Percentiles rank a stretch among this genome's conserved stretches.
Evolutionary conservation across 75 land plant species (phyloP).

Genomic region (Picea glauca): DNA sequence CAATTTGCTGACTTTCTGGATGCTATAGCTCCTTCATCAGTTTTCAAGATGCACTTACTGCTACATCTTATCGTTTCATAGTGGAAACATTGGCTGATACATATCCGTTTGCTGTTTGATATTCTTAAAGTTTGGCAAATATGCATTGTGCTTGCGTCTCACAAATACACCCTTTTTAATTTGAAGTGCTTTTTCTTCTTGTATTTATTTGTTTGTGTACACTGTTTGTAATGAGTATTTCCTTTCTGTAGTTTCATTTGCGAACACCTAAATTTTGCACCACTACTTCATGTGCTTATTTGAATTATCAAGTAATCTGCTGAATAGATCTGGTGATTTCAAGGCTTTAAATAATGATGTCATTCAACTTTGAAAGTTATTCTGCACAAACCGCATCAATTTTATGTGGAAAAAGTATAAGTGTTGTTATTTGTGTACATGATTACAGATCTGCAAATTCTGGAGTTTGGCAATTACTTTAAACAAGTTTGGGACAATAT

Average conservation of each 20-base stretch:
- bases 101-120: neutral
- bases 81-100: neutral
- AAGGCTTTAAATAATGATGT: neutral
- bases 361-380: neutral
- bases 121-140: neutral
- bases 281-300: neutral
- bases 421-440: neutral
- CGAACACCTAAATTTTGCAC: neutral
- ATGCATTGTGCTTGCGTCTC: neutral
- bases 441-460: slow-evolving; percentile 2
- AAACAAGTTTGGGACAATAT: neutral
- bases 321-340: neutral
- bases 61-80: too few relatives aligned
- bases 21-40: neutral
- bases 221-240: neutral
- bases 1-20: neutral
- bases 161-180: neutral
- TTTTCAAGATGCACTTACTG: too few relatives aligned
- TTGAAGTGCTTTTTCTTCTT: neutral
- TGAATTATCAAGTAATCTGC: neutral
- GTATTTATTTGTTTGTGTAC: neutral
- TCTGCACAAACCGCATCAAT: neutral
- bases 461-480: neutral
- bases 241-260: neutral
- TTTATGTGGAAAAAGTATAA: neutral